Evolutionary conservation across 2,329 filamentous ascomycete species (phyloP).

Genomic region (Talaromyces sp.): DNA sequence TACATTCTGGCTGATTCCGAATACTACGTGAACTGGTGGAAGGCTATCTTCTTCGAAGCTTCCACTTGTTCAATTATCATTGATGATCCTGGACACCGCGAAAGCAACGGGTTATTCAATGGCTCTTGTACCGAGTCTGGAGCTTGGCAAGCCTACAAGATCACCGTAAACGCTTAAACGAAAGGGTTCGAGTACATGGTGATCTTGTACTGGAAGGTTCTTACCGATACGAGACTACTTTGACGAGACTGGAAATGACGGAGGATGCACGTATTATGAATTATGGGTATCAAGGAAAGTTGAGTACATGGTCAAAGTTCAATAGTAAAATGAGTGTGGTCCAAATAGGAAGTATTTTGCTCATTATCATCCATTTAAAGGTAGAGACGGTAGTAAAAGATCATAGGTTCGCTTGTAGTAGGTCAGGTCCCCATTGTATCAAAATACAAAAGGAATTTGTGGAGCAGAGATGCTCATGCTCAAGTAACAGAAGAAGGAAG

Average conservation of each 20-base stretch:
- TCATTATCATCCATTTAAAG: too few species aligned
- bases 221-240: too few species aligned
- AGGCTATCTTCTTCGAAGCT: background rate
- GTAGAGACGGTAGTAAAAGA: too few species aligned
- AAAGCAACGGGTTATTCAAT: background rate
- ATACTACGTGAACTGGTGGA: slow-evolving; percentile 1
- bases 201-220: too few species aligned
- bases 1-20: background rate
- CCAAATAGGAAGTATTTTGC: background rate
- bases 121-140: background rate
- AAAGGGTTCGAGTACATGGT: background rate
- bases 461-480: too few species aligned
- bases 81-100: background rate
- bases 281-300: background rate
- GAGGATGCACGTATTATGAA: background rate
- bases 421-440: background rate
- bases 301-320: background rate
- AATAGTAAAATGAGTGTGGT: background rate
- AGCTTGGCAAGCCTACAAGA: background rate
- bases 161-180: background rate
- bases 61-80: background rate
- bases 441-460: background rate
- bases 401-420: too few species aligned
- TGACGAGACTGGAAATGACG: too few species aligned
- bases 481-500: background rate